A percentile compares a stretch with the other conserved stretches of the same genome.
Evolutionary conservation across 2,329 filamentous ascomycete genomes (phyloP).

Genomic region (Leptographium flavum): DNA sequence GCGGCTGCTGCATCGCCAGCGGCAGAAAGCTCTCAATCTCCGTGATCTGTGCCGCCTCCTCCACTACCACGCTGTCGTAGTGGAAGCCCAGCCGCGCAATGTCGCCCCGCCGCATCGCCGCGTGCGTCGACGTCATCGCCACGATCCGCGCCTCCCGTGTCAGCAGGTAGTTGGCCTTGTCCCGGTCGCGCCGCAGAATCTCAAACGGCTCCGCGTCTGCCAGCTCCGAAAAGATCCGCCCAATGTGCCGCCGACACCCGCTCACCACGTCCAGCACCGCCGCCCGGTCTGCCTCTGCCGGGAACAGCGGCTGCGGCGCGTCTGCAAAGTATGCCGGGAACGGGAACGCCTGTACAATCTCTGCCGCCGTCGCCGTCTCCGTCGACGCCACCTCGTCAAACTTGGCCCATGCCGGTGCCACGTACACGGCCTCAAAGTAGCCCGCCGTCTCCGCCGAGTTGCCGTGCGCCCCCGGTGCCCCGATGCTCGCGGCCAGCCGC

Average conservation of each 20-base stretch:
- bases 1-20: constrained; percentile 74
- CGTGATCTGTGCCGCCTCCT: constrained; percentile 95
- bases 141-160: constrained; percentile 94
- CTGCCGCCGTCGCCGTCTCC: constrained; percentile 39
- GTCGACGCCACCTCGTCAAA: constrained; percentile 55
- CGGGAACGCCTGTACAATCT: constrained; percentile 64
- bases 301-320: constrained; percentile 75
- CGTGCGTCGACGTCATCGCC: constrained; percentile 97
- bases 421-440: constrained; percentile 89
- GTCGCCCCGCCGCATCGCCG: constrained; percentile 82
- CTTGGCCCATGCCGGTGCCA: constrained; percentile 76
- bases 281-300: constrained; percentile 48
- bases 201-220: constrained; percentile 93
- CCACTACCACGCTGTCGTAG: constrained; percentile 96
- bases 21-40: constrained; percentile 97
- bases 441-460: constrained; percentile 93
- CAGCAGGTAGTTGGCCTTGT: constrained; percentile 92
- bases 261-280: constrained; percentile 60
- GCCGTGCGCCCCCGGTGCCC: constrained; percentile 83
- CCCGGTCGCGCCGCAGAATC: constrained; percentile 72
- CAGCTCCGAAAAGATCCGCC: constrained; percentile 80
- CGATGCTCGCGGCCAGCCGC: constrained; percentile 70
- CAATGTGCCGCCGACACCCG: constrained; percentile 79
- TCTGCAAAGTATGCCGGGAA: constrained; percentile 81
- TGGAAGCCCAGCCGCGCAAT: constrained; percentile 88